These are phyloP conservation scores for Sonneratia alba DNA, from an alignment of 345 rosid genomes.

Conservation along the genomic window DNA sequence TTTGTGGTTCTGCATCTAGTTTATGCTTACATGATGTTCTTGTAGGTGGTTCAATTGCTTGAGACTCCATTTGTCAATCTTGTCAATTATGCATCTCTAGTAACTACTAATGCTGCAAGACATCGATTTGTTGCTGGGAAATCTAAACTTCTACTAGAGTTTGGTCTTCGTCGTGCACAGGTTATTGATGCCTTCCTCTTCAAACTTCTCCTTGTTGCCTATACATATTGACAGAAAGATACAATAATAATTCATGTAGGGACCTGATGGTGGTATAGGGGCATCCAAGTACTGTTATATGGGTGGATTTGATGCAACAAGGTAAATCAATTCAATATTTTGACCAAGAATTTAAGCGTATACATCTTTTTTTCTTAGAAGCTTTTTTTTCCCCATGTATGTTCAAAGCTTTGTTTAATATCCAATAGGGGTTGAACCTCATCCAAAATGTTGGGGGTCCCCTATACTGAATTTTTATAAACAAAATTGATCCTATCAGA, in stretches of 20 bases:
- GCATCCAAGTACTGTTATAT: constrained; percentile 90
- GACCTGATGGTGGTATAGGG: constrained; percentile 91
- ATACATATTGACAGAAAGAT: constrained; percentile 1
- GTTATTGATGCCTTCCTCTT: constrained; percentile 25
- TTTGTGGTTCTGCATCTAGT: not conserved
- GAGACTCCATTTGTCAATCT: constrained; percentile 92
- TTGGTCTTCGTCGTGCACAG: constrained; percentile 98
- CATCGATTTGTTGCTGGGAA: constrained; percentile 94
- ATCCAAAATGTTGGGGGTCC: not conserved
- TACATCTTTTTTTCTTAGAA: not conserved
- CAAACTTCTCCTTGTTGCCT: constrained; percentile 2
- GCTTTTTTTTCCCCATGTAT: not conserved
- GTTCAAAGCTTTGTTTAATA: not conserved
- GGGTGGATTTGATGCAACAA: constrained; percentile 98
- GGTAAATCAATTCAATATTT: constrained; percentile 27
- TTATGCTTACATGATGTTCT: not conserved
- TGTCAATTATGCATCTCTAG: constrained; percentile 77
- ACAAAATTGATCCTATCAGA: not conserved
- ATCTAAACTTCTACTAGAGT: constrained; percentile 73
- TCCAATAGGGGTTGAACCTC: not conserved
- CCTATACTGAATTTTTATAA: not conserved
- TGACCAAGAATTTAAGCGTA: not conserved
- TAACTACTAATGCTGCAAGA: constrained; percentile 92
- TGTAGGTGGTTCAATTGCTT: constrained; percentile 83
- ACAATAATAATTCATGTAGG: constrained; percentile 32